Base-by-base conservation (phyloP, 345 rosid species). In the Arabidopsis suecica region DNA sequence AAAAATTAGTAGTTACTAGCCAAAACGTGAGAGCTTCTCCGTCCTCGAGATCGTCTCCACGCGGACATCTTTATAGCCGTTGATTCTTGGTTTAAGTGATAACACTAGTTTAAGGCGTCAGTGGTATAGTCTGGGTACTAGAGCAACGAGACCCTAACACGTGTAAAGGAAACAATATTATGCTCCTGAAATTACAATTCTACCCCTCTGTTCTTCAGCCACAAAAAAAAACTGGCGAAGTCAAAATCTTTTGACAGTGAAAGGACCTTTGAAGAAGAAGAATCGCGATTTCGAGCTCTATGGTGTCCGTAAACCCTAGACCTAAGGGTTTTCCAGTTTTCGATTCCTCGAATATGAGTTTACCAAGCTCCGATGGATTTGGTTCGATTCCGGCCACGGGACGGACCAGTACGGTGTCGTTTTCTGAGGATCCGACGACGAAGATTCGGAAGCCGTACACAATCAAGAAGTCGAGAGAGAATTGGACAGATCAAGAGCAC, bases 401-500 rank as follows among this genome's bases (percentile, higher is more conserved):
- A 61, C 14, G 64, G 44, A 54, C 47, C 49, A 74, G 60, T 60
- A n/a, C 84, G 38, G 42, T 70, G 73, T 36, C 84, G 38, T 81
- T 60, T 71, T 18, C 72, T 5, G 96, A 88, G 67, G 97, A 89
- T 75, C 69, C 66, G 51, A 70, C 56, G 74, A 85, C 81, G 97
- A 94, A 91, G 88, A 81, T 88, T 45, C 85, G 98, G 67, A 94
- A 94, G 83, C 97, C 96, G 1, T 94, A 94, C 80, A 94, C 96
- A 0, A 88, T 91, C 57, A 91, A 93, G 11, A 94, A 94, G 81
- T 90, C 96, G 71, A 85, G 98, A 71, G 98, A 94, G 92, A 94
- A 85, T 84, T 91, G 98, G 98, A 90, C 93, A 0, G 97, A 94
- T 53, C 97, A 86, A 74, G 98, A 91, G 74, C 98, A 90, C 70